These are phyloP conservation scores for Chrysanthemum lavandulifolium DNA, from an alignment of 129 eudicot genomes.

Conservation along the genomic window DNA sequence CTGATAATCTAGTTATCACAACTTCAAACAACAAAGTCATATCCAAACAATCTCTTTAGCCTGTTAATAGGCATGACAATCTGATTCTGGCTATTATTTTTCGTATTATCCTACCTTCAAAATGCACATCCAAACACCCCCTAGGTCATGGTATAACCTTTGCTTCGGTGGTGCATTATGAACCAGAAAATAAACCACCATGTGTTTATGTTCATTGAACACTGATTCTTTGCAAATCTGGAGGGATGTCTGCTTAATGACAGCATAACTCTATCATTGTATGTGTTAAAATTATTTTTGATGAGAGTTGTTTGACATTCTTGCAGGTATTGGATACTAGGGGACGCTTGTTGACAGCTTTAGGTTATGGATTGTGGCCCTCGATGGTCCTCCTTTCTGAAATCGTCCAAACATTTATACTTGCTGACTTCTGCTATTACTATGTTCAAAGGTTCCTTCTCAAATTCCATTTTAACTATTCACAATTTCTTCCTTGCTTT, in stretches of 20 bases:
- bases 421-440: slow-evolving; percentile 64
- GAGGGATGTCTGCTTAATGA: no score
- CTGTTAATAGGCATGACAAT: background rate
- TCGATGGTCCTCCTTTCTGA: slow-evolving; percentile 56
- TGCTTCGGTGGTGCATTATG: background rate
- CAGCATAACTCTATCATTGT: background rate
- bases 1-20: background rate
- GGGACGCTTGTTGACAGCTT: slow-evolving; percentile 52
- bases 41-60: background rate
- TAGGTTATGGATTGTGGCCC: slow-evolving; percentile 62
- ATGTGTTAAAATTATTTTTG: background rate
- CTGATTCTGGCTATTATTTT: background rate
- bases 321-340: slow-evolving; percentile 52
- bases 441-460: slow-evolving; percentile 47
- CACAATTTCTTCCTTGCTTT: background rate
- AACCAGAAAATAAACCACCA: background rate
- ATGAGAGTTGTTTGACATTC: background rate
- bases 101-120: no score
- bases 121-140: background rate
- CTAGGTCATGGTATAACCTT: background rate
- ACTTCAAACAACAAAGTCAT: background rate
- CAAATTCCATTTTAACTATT: background rate
- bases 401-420: slow-evolving; percentile 59
- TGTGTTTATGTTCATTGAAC: background rate
- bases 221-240: background rate